Base-by-base conservation (phyloP, 208 protist species). In the Leishmania tropica region DNA sequence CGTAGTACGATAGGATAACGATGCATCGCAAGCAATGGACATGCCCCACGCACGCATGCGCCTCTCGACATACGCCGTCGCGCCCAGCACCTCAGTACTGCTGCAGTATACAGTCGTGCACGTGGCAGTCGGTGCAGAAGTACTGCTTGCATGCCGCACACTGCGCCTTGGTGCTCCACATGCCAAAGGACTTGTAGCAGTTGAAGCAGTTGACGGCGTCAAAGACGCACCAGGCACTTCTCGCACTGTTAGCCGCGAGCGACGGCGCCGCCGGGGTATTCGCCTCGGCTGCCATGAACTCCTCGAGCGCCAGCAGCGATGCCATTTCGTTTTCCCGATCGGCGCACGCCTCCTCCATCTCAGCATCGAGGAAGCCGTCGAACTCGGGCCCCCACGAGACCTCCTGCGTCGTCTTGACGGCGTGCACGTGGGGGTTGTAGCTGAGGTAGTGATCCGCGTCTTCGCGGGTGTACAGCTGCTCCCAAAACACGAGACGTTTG, bases 401-500 rank as follows among this genome's bases (percentile, higher is more conserved):
- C 75, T 47, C 78, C 47, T 64, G 78, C 82, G 79, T 73, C 53
- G 64, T 62, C 72, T 75, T 67, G 58, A 74, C 45, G 42, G 35
- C 21, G 70, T 64, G 78, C n/a, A 81, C 67, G 70, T 87, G 42
- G n/a, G 80, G 80, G 76, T 87, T 86, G 76, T 81, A 81, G 62
- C 71, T 82, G 40, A 89, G 70, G 78, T 88, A 83, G 54, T 75
- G 79, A 54, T 88, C 84, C 28, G 80, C 80, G 74, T 88, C 87
- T 31, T 83, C 76, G 47, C 79, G 78, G 48, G 88, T 76, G 83
- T 89, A 97, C 53, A 95, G 90, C 11, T 77, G 82, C 68, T 92
- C 89, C 94, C 94, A 97, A 62, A 96, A 90, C 3, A 92, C 87
- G 4, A 97, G 75, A 1, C 88, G 85, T 81, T 96, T 97, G 56